A percentile compares a stretch with the other conserved stretches of the same genome.
These are phyloP conservation scores for Claviceps maximensis DNA, from an alignment of 2,329 filamentous ascomycete species.

Conservation along the genomic window DNA sequence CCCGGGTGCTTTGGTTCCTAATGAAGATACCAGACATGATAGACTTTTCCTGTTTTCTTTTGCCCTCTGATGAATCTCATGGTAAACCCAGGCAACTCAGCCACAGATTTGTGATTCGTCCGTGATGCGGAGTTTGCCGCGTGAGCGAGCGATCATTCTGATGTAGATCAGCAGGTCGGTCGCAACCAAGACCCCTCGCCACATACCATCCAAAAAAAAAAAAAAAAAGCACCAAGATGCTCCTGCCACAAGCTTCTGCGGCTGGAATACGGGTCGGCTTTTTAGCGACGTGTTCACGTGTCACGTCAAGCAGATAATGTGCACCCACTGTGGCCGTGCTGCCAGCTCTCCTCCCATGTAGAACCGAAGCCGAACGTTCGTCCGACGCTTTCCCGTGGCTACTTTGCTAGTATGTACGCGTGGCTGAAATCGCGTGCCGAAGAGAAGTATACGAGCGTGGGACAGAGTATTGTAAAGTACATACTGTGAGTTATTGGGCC, in stretches of 20 bases:
- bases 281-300: neutral
- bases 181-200: neutral
- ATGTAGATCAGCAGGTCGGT: neutral
- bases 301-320: neutral
- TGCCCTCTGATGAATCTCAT: too few relatives aligned
- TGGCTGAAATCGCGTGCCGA: neutral
- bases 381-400: neutral
- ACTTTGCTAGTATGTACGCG: neutral
- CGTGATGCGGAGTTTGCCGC: neutral
- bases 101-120: neutral
- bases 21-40: too few relatives aligned
- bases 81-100: neutral
- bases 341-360: neutral
- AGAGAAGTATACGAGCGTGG: neutral
- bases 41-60: too few relatives aligned
- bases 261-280: neutral
- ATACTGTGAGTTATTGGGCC: too few relatives aligned
- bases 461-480: neutral
- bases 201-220: neutral
- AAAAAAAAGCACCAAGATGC: neutral
- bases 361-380: neutral
- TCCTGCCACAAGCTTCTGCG: neutral
- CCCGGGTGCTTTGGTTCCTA: too few relatives aligned
- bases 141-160: neutral
- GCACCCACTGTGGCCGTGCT: neutral